Percentiles rank a stretch among this genome's conserved stretches.
Conservation (phyloP, 805 yeast genomes). For the Priceomyces melissophilus region DNA sequence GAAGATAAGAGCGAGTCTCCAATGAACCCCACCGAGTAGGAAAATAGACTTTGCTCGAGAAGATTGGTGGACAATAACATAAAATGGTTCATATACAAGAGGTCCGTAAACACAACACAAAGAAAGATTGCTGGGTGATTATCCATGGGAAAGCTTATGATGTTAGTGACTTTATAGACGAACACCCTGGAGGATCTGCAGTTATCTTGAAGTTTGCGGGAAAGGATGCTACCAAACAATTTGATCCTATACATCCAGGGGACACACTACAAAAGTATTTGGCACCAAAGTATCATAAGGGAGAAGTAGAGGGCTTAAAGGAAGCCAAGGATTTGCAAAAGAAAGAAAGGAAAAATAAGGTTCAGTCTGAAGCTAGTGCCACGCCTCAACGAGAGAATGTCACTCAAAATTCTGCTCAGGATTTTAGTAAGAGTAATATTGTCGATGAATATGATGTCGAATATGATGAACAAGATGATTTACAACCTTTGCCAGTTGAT, state of each 20-base stretch:
- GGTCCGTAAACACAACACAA: slow-evolving; percentile 46
- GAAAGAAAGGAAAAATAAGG: neutral
- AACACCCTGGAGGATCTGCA: slow-evolving; percentile 62
- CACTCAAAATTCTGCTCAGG: neutral
- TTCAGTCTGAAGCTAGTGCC: neutral
- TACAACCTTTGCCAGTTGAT: slow-evolving; percentile 20
- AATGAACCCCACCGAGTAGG: too few relatives aligned
- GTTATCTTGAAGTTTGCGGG: slow-evolving; percentile 53
- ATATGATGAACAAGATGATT: slow-evolving; percentile 39
- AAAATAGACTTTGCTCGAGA: too few relatives aligned
- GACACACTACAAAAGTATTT: slow-evolving; percentile 73
- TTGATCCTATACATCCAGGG: slow-evolving; percentile 88
- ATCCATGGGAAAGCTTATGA: slow-evolving; percentile 78
- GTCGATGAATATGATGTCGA: slow-evolving; percentile 41
- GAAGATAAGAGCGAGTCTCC: too few relatives aligned
- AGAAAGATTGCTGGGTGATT: slow-evolving; percentile 78
- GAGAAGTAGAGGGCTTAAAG: slow-evolving; percentile 24
- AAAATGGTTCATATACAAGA: slow-evolving; percentile 24
- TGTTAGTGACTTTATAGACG: slow-evolving; percentile 57
- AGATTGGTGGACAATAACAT: too few relatives aligned
- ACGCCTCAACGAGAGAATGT: neutral
- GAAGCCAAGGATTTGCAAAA: slow-evolving; percentile 3
- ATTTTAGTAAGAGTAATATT: slow-evolving; percentile 4
- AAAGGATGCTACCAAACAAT: slow-evolving; percentile 67
- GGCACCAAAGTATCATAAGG: slow-evolving; percentile 38